A percentile compares a stretch with the other conserved stretches of the same genome.
Conservation (phyloP, 2,329 filamentous ascomycete species). For the Cyclaneusma minus region DNA sequence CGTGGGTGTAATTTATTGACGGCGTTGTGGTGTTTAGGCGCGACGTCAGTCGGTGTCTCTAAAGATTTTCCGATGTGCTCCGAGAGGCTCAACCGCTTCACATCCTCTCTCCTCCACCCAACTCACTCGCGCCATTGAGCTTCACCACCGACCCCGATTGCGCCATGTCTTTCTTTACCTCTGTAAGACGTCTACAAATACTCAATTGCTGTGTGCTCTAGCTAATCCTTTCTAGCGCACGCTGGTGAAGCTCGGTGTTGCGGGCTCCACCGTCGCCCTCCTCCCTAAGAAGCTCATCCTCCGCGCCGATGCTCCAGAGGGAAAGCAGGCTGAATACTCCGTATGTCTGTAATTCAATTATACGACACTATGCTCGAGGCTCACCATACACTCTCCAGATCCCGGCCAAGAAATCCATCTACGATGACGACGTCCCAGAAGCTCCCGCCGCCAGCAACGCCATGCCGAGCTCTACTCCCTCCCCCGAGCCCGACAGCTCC, state of each 20-base stretch:
- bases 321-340: too few species aligned
- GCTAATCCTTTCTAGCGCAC: slow-evolving; percentile 24
- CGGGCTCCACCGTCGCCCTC: slow-evolving; percentile 28
- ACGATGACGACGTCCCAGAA: slow-evolving; percentile 57
- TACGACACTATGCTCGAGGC: not conserved
- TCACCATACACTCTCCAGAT: slow-evolving; percentile 17
- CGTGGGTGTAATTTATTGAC: too few species aligned
- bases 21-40: too few species aligned
- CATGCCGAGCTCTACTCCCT: slow-evolving; percentile 21
- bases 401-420: slow-evolving; percentile 62
- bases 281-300: slow-evolving; percentile 26
- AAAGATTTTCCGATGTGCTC: slow-evolving; percentile 1
- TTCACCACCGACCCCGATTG: slow-evolving; percentile 11
- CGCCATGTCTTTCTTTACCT: slow-evolving; percentile 35
- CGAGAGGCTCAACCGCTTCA: slow-evolving; percentile 3
- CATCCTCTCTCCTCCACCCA: slow-evolving; percentile 1
- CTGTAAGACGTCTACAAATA: slow-evolving; percentile 32
- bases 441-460: slow-evolving; percentile 19
- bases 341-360: slow-evolving; percentile 9
- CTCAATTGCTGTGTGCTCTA: slow-evolving; percentile 5
- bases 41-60: too few species aligned
- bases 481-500: slow-evolving; percentile 19
- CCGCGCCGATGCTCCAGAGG: slow-evolving; percentile 29
- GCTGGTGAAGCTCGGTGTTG: slow-evolving; percentile 21
- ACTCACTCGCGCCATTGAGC: slow-evolving; percentile 13